Evolutionary conservation across 108 stramenopile genomes (phyloP).

Genomic region (Nitzschia inconspicua): DNA sequence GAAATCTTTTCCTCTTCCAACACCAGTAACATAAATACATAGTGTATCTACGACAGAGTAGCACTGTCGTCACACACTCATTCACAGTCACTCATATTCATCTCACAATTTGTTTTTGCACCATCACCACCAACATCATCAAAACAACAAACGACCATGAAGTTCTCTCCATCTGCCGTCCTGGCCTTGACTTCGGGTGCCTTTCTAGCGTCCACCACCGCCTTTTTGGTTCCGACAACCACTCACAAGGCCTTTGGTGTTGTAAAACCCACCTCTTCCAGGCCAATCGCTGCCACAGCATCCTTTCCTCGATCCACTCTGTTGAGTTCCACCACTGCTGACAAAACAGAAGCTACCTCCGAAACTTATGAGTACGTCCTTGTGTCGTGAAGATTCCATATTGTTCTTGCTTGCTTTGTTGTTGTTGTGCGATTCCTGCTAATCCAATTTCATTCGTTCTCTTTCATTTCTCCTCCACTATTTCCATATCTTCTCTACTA

Average conservation of each 20-base stretch:
- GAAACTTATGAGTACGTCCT: constrained; percentile 68
- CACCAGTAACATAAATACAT: too few relatives aligned
- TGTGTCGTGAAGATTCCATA: neutral
- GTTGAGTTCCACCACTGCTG: constrained; percentile 23
- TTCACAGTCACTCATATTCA: too few relatives aligned
- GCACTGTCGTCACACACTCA: too few relatives aligned
- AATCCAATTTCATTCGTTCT: neutral
- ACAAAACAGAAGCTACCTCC: constrained; percentile 23
- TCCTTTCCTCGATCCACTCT: constrained; percentile 22
- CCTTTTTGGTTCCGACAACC: constrained; percentile 11
- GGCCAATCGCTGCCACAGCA: neutral
- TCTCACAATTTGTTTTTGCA: too few relatives aligned
- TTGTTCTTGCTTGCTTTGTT: neutral
- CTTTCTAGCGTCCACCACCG: constrained; percentile 13
- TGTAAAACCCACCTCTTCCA: neutral
- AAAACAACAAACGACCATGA: constrained; percentile 32
- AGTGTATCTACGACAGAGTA: too few relatives aligned
- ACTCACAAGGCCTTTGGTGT: constrained; percentile 9
- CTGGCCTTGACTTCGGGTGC: constrained; percentile 31
- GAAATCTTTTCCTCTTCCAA: too few relatives aligned
- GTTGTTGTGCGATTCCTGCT: neutral
- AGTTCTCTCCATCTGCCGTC: constrained; percentile 52
- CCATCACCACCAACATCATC: neutral
- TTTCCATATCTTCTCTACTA: neutral
- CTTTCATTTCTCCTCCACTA: neutral